Evolutionary conservation across 352 stramenopile genomes (phyloP).

Genomic region (Phytophthora cryptogea): DNA sequence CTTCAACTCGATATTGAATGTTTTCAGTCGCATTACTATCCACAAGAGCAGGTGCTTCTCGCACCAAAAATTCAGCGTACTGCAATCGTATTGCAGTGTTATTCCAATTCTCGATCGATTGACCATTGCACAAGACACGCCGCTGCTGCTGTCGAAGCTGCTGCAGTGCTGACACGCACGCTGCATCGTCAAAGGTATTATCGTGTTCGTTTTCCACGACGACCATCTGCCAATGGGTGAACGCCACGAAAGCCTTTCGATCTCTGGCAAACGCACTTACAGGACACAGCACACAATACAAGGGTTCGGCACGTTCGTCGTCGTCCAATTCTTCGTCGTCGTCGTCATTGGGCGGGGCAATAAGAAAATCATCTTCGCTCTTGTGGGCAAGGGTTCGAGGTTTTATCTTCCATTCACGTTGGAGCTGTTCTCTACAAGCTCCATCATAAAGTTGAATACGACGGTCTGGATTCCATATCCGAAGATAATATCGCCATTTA

Average conservation of each 20-base stretch:
- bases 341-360: constrained; percentile 26
- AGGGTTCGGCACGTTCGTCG: constrained; percentile 44
- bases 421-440: constrained; percentile 41
- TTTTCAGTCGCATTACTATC: constrained; percentile 11
- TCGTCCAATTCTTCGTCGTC: constrained; percentile 55
- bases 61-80: constrained; percentile 60
- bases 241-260: constrained; percentile 47
- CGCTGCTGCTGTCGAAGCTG: constrained; percentile 52
- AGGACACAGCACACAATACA: constrained; percentile 74
- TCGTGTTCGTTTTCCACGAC: constrained; percentile 76
- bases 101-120: constrained; percentile 67
- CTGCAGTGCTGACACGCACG: constrained; percentile 45
- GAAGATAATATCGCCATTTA: constrained; percentile 81
- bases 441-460: constrained; percentile 69
- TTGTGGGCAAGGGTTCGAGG: constrained; percentile 24
- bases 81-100: constrained; percentile 38
- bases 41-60: constrained; percentile 19
- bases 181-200: constrained; percentile 45
- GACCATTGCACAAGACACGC: constrained; percentile 65
- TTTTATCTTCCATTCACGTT: constrained; percentile 60
- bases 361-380: constrained; percentile 37
- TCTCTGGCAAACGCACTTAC: constrained; percentile 62
- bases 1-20: constrained; percentile 23
- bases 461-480: constrained; percentile 51
- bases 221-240: constrained; percentile 67